Percentiles rank a stretch among this genome's conserved stretches.
Conservation (phyloP, 352 stramenopile genomes). For the Detonula confervacea region DNA sequence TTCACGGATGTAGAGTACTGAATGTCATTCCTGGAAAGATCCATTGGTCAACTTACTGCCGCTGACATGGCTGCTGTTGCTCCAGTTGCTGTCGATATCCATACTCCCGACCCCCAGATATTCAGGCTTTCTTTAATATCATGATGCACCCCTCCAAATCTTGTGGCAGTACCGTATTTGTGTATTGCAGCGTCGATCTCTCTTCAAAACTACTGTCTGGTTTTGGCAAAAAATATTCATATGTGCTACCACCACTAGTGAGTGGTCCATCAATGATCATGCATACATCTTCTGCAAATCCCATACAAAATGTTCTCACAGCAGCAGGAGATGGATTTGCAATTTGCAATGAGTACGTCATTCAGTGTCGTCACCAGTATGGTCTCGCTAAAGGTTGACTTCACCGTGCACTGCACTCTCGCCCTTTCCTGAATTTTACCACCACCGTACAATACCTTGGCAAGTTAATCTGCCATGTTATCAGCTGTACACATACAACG, state of each 20-base stretch:
- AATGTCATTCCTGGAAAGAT: conserved; percentile 67
- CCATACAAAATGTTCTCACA: conserved; percentile 86
- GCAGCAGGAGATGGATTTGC: conserved; percentile 87
- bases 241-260: conserved; percentile 10
- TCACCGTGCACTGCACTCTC: conserved; percentile 87
- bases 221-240: too few relatives aligned
- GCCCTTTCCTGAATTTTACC: conserved; percentile 63
- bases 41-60: conserved; percentile 85
- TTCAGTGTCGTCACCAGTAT: conserved; percentile 88
- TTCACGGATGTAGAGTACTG: conserved; percentile 90
- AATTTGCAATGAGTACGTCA: conserved; percentile 87
- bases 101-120: conserved; percentile 89
- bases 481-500: conserved; percentile 84
- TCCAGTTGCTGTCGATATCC: conserved; percentile 87
- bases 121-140: conserved; percentile 85
- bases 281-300: conserved; percentile 63
- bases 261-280: conserved; percentile 18
- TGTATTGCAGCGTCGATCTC: conserved; percentile 29
- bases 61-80: conserved; percentile 86
- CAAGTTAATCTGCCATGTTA: conserved; percentile 82
- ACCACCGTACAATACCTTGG: conserved; percentile 81
- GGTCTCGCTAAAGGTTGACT: conserved; percentile 88
- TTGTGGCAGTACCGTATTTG: conserved; percentile 73
- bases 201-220: conserved; percentile 39
- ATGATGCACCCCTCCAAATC: conserved; percentile 74